A percentile compares a stretch with the other conserved stretches of the same genome.
These are phyloP conservation scores for Carex scoparia DNA, from an alignment of 176 grass and related monocot genomes.

Conservation along the genomic window DNA sequence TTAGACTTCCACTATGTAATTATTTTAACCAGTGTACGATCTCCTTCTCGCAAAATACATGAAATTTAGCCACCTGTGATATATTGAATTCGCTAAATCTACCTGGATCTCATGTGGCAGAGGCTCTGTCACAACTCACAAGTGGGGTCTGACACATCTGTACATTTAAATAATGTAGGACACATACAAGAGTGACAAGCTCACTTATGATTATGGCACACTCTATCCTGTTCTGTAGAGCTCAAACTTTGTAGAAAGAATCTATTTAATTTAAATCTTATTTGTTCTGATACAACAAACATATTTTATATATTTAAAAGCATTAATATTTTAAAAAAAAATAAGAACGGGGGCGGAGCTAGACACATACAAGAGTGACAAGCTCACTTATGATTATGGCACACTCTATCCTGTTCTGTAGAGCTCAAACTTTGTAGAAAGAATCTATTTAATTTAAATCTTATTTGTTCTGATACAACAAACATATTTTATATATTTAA, in stretches of 20 bases:
- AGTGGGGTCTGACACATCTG: neutral
- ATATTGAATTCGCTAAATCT: neutral
- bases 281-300: neutral
- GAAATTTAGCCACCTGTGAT: neutral
- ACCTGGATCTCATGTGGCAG: slow-evolving; percentile 3
- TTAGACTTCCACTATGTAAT: neutral
- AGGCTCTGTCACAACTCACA: neutral
- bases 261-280: neutral
- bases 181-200: neutral
- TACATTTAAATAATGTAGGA: neutral
- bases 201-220: neutral
- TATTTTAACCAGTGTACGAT: neutral
- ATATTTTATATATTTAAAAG: neutral
- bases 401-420: neutral
- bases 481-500: neutral
- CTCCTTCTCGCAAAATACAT: no score
- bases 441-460: neutral
- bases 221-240: neutral
- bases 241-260: neutral
- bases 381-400: neutral
- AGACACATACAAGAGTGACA: neutral
- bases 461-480: neutral
- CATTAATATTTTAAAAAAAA: neutral
- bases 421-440: neutral
- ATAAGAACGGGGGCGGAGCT: no score